Evolutionary conservation across 257 asterid species (phyloP).

Genomic region (Nicotiana tomentosiformis): DNA sequence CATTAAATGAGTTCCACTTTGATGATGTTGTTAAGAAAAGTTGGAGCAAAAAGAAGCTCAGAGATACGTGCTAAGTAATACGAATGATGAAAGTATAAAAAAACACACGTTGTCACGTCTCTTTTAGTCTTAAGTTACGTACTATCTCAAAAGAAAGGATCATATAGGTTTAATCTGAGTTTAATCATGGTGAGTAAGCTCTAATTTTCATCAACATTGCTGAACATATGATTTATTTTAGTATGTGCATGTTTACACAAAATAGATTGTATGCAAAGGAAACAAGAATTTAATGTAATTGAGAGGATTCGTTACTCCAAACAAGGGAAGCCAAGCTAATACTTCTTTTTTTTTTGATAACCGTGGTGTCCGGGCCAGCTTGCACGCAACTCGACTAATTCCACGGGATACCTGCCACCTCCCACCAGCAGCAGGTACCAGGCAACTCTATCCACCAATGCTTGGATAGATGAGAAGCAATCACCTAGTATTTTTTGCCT

Average conservation of each 20-base stretch:
- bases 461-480: no score
- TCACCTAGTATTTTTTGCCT: no score
- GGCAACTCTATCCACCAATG: no score
- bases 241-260: background rate
- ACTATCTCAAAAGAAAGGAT: background rate
- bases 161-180: background rate
- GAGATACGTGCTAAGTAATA: background rate
- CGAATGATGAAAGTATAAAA: background rate
- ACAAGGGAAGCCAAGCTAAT: no score
- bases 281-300: background rate
- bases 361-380: no score
- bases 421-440: no score
- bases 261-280: background rate
- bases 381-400: no score
- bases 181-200: background rate
- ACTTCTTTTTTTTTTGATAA: no score
- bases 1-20: background rate
- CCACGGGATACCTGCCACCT: no score
- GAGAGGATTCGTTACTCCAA: background rate
- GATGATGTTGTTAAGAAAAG: background rate
- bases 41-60: background rate
- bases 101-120: background rate
- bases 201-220: background rate
- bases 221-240: background rate
- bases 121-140: background rate